Conservation (phyloP, 257 asterid species). For the Salvia hispanica region DNA sequence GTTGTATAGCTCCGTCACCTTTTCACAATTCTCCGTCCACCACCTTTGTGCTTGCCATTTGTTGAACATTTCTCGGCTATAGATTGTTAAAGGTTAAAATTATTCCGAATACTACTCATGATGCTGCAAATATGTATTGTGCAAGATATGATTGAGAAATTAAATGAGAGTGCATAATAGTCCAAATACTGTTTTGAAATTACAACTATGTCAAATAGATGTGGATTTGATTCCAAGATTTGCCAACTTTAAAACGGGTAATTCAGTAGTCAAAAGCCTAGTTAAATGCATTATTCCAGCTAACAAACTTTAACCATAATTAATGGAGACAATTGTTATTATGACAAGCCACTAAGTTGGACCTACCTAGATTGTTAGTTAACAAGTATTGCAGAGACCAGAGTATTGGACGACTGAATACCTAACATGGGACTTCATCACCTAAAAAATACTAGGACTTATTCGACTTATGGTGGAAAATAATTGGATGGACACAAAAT, state of each 20-base stretch:
- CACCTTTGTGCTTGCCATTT: slow-evolving; percentile 91
- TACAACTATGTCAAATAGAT: no score
- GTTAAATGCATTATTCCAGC: slow-evolving; percentile 22
- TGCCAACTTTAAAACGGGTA: no score
- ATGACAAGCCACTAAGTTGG: slow-evolving; percentile 40
- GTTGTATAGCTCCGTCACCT: slow-evolving; percentile 86
- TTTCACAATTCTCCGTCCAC: slow-evolving; percentile 91
- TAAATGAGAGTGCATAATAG: no score
- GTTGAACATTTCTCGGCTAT: slow-evolving; percentile 82
- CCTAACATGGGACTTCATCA: slow-evolving; percentile 26
- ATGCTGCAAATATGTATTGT: no score
- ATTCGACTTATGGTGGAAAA: slow-evolving; percentile 30
- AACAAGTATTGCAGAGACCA: slow-evolving; percentile 3
- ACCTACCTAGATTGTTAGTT: slow-evolving; percentile 30
- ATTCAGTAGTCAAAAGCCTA: slow-evolving; percentile 3
- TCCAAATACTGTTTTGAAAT: no score
- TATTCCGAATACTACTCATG: no score
- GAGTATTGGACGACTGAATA: not conserved
- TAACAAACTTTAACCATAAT: slow-evolving; percentile 20
- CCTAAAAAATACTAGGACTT: slow-evolving; percentile 4
- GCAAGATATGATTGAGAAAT: no score
- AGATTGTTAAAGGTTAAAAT: no score
- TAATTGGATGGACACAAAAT: not conserved
- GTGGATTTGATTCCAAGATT: no score
- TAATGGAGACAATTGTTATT: slow-evolving; percentile 13